phyloP scores from a whole-genome alignment of 345 rosid genomes.

The Cardamine chenopodiifolia region DNA sequence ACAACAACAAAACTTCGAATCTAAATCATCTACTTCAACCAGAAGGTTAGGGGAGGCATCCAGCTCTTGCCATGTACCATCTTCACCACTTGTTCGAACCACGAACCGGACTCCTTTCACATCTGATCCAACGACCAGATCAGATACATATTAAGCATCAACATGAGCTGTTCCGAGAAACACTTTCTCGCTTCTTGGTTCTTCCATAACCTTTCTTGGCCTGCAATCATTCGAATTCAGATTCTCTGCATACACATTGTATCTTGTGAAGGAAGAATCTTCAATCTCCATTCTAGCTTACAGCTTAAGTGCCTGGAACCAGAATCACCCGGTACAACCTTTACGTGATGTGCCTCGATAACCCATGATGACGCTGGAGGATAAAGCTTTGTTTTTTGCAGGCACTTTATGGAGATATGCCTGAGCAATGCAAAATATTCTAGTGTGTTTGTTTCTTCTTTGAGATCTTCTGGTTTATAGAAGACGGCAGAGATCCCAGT shows the following conservation, averaged over 20 bases:
- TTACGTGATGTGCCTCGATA: slow-evolving; percentile 47
- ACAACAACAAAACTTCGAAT: slow-evolving; percentile 36
- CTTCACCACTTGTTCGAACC: slow-evolving; percentile 56
- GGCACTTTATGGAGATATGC: slow-evolving; percentile 44
- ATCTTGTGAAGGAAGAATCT: slow-evolving; percentile 45
- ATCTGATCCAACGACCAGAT: slow-evolving; percentile 48
- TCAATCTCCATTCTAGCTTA: slow-evolving; percentile 60
- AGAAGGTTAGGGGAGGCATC: slow-evolving; percentile 58
- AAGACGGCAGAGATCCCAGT: slow-evolving; percentile 63
- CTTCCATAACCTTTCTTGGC: slow-evolving; percentile 29
- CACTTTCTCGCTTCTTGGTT: slow-evolving; percentile 20
- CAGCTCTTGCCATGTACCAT: slow-evolving; percentile 57
- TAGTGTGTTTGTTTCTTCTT: slow-evolving; percentile 27
- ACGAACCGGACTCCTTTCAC: slow-evolving; percentile 51
- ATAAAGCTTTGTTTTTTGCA: slow-evolving; percentile 45
- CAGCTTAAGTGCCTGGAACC: slow-evolving; percentile 50
- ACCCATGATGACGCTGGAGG: slow-evolving; percentile 63
- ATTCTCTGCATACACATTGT: slow-evolving; percentile 60
- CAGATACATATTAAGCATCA: slow-evolving; percentile 61
- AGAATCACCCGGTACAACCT: slow-evolving; percentile 44
- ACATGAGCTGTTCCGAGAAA: slow-evolving; percentile 67
- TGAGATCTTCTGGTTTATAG: slow-evolving; percentile 47
- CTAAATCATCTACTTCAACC: slow-evolving; percentile 38
- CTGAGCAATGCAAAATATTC: slow-evolving; percentile 69
- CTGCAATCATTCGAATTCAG: slow-evolving; percentile 21